Evolutionary conservation across 768 basidiomycete genomes (phyloP), one percentile per base, ranked within the genome.

Genomic region (Mycena olivaceomarginata): DNA sequence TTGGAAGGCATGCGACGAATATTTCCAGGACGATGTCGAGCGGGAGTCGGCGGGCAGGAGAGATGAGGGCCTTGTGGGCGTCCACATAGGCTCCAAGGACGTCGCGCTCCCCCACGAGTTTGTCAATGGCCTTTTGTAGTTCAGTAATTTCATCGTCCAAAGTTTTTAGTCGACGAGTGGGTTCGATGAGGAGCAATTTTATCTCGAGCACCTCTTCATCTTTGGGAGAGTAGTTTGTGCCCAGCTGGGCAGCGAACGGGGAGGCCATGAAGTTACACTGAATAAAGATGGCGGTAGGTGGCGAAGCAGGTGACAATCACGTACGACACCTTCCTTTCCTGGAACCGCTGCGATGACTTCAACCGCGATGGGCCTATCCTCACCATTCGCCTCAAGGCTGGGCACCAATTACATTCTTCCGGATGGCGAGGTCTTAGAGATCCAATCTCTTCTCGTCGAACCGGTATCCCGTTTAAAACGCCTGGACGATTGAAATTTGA

Each of bases 331-430:
- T 74, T 68, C n/a, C 64, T 48, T 31, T 63, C 25, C 11, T 53
- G 51, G 46, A 20, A 15, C 18, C 12, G 16, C 51, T 13, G 31
- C 16, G 13, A 7, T 15, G 18, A 51, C 8, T 37, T 5, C 39
- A 2, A 4, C 22, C 20, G 11, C 18, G 2, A 20, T 43, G 31
- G 18, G 5, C 66, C 56, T 67, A 51, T 25, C 69, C 45, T 71
- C 75, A 3, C 69, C 75, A 4, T 76, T 76, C 56, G 37, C 63
- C 45, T 60, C 75, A 8, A 57, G 41, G n/a, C 64, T 76, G 10
- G 75, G 65, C 2, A 71, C 75, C 6, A 76, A 76, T 39, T 76
- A 76, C 45, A 57, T 60, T n/a, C 69, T 70, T 6, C 8, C 15
- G 5, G 70, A 67, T 43, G 37, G 31, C 11, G 75, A 76, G 46